These are phyloP conservation scores for Plenodomus tracheiphilus DNA, from an alignment of 2,329 filamentous ascomycete genomes.

Conservation along the genomic window DNA sequence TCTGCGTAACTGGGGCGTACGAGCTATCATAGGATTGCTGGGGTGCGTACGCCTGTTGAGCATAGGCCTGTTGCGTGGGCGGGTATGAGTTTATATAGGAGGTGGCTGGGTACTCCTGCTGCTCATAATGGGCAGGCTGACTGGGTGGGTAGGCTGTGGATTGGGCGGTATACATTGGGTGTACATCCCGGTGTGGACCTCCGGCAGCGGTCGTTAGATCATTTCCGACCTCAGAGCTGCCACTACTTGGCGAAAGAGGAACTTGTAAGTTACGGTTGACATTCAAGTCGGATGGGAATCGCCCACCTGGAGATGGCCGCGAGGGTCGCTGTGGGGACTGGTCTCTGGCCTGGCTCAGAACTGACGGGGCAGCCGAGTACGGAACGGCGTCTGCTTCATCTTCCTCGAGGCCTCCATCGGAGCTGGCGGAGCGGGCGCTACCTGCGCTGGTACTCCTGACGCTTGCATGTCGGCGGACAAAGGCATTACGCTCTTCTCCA, in stretches of 20 bases:
- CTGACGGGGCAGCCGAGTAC: constrained; percentile 63
- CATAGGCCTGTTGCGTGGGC: constrained; percentile 12
- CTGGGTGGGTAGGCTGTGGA: constrained; percentile 20
- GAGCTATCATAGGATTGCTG: not conserved
- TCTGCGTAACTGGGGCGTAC: constrained; percentile 4
- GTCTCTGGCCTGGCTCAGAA: constrained; percentile 42
- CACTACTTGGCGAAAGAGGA: constrained; percentile 78
- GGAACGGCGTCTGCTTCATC: constrained; percentile 68
- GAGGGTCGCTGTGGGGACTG: constrained; percentile 51
- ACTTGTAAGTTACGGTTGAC: constrained; percentile 83
- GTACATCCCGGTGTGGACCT: constrained; percentile 51
- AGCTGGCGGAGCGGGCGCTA: constrained; percentile 57
- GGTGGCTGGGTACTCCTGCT: constrained; percentile 16
- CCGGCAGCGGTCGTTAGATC: constrained; percentile 64
- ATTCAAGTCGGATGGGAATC: constrained; percentile 93
- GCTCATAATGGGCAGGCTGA: constrained; percentile 10
- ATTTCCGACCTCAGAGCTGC: constrained; percentile 69
- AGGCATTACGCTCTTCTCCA: constrained; percentile 84
- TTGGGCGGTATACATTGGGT: constrained; percentile 27
- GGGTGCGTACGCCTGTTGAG: constrained; percentile 13
- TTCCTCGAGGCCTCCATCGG: constrained; percentile 41
- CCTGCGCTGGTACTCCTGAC: constrained; percentile 74
- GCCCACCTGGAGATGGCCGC: constrained; percentile 88
- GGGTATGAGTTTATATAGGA: constrained; percentile 21
- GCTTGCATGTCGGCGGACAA: constrained; percentile 79